Evolutionary conservation across 2,329 filamentous ascomycete genomes (phyloP).

Genomic region (Lizonia empirigonia): DNA sequence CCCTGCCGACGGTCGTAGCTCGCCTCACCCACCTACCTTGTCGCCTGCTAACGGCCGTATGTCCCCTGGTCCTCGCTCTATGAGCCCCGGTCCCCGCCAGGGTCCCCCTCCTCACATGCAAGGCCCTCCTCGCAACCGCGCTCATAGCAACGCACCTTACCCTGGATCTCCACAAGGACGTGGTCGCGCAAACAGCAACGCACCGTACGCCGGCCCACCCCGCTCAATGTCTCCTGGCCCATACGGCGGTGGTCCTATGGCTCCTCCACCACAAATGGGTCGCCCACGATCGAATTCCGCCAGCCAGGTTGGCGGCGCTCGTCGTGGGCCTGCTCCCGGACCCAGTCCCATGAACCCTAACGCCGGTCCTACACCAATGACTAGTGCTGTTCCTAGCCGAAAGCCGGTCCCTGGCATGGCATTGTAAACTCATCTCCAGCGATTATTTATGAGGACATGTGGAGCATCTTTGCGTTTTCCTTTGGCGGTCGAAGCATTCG

Average conservation of each 20-base stretch:
- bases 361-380: conserved; percentile 4
- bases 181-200: conserved; percentile 47
- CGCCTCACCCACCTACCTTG: conserved; percentile 54
- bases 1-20: conserved; percentile 51
- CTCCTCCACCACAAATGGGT: conserved; percentile 39
- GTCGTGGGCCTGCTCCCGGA: conserved; percentile 40
- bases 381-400: conserved; percentile 44
- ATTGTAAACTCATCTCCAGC: conserved; percentile 32
- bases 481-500: conserved; percentile 9
- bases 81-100: conserved; percentile 44
- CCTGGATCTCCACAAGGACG: conserved; percentile 25
- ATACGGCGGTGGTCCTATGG: conserved; percentile 45
- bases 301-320: conserved; percentile 34
- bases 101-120: conserved; percentile 35
- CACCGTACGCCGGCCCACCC: conserved; percentile 41
- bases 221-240: conserved; percentile 50
- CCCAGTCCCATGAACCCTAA: conserved; percentile 47
- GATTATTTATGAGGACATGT: conserved; percentile 32
- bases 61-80: conserved; percentile 38
- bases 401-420: conserved; percentile 57
- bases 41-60: conserved; percentile 48
- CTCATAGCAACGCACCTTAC: conserved; percentile 48
- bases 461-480: conserved; percentile 22
- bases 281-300: conserved; percentile 49
- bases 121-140: conserved; percentile 35